Base-by-base conservation (phyloP, 2,329 filamentous ascomycete species). In the Verticillium zaregamsianum region DNA sequence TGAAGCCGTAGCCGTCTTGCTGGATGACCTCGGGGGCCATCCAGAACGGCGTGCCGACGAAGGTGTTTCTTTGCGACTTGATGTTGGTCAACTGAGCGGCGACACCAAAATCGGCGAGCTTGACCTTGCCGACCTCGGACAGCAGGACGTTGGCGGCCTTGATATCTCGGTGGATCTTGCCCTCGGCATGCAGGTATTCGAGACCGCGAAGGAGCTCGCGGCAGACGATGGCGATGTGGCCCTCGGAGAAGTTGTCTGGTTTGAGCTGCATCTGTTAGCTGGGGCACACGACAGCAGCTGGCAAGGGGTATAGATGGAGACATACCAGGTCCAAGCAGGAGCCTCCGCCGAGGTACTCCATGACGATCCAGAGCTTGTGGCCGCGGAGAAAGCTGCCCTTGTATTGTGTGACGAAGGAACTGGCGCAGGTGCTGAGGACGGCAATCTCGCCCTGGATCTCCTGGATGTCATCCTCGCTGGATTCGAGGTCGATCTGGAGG, bases 361-460 rank as follows among this genome's bases (percentile, higher is more conserved):
- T 99, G 62, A 98, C 92, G 72, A 99, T 99, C 95, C 95, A 99
- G 81, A 99, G 80, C 78, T 98, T 99, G 74, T 93, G 91, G 31
- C 95, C 95, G 68, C 92, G 88, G n/a, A 98, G 85, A 75, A 98
- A 99, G 72, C 93, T 97, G 25, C 92, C 91, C 74, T 93, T 96
- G 82, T 99, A 99, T 73, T 96, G 91, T 17, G 95, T 98, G 68
- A 99, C 93, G 75, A 90, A 96, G 57, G 91, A 90, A 73, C 93
- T 97, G 68, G 91, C 90, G 80, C 95, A 99, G 59, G 95, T 97
- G 77, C 93, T 95, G 64, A 99, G 83, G 37, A 99, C 90, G 3
- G 92, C 90, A 68, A 99, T 98, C 74, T 99, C 95, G 72, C 96
- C 93, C 71, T 99, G 94, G 62, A 99, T 98, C 73, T 99, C 95